Conservation (phyloP, 495 filamentous ascomycete species). For the Staphylotrichum tortipilum region DNA sequence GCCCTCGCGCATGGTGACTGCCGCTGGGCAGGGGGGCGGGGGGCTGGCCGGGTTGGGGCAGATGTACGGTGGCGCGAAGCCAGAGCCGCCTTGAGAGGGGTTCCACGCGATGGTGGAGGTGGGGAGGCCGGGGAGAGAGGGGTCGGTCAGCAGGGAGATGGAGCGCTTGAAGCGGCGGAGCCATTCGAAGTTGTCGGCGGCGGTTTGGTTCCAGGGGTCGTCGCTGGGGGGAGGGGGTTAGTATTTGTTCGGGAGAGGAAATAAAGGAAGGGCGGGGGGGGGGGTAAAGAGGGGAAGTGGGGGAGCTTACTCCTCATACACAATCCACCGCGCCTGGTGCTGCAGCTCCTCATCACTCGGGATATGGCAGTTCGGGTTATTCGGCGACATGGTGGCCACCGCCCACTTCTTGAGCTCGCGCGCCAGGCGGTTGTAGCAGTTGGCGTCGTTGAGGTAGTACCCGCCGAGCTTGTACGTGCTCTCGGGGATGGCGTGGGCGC, state of each 20-base stretch:
- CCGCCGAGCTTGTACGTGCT: background rate
- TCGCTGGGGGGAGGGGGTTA: conserved; percentile 34
- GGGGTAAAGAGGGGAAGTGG: background rate
- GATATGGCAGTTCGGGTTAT: conserved; percentile 45
- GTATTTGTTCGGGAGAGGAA: background rate
- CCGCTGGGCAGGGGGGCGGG: background rate
- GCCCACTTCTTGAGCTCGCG: conserved; percentile 43
- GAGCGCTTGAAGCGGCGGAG: conserved; percentile 60
- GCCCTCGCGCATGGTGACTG: conserved; percentile 22
- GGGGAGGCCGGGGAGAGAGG: conserved; percentile 39
- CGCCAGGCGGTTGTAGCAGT: conserved; percentile 45
- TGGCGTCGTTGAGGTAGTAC: conserved; percentile 43
- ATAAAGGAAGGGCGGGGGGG: too few relatives aligned
- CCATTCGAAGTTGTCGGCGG: conserved; percentile 66
- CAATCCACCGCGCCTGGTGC: conserved; percentile 47
- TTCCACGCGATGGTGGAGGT: conserved; percentile 25
- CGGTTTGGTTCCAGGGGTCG: conserved; percentile 68
- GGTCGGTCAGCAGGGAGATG: conserved; percentile 43
- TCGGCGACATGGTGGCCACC: conserved; percentile 38
- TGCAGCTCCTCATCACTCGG: conserved; percentile 47
- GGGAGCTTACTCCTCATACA: conserved; percentile 44
- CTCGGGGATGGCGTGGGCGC: too few relatives aligned
- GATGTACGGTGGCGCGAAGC: conserved; percentile 40
- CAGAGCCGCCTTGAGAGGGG: conserved; percentile 34
- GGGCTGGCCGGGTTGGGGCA: conserved; percentile 25